phyloP scores from a whole-genome alignment of 768 basidiomycete species.

The Tephrocybe sp. region DNA sequence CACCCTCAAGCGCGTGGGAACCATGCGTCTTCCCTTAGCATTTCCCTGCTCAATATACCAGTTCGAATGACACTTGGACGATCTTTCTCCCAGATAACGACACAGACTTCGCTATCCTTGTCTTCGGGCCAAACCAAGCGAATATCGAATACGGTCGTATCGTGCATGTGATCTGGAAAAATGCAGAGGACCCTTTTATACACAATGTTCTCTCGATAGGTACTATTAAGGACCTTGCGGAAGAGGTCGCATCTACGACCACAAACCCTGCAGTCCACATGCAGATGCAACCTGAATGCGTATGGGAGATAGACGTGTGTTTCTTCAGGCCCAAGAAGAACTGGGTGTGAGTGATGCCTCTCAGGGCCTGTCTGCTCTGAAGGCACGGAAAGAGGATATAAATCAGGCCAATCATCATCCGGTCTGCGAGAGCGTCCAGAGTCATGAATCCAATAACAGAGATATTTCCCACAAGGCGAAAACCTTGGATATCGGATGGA shows the following conservation, averaged over 20 bases:
- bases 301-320: neutral
- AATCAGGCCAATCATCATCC: neutral
- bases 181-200: neutral
- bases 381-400: neutral
- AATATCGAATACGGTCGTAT: too few relatives aligned
- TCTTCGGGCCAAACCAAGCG: constrained; percentile 6
- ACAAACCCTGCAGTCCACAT: too few relatives aligned
- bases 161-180: neutral
- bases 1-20: neutral
- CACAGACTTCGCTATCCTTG: neutral
- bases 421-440: too few relatives aligned
- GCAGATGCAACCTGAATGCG: neutral
- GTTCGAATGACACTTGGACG: neutral
- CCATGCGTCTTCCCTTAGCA: constrained; percentile 7
- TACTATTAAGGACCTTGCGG: neutral
- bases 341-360: neutral
- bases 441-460: too few relatives aligned
- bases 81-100: neutral
- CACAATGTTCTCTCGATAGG: neutral
- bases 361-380: neutral
- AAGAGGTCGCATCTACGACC: neutral
- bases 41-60: neutral
- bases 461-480: neutral
- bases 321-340: neutral
- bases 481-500: too few relatives aligned